Percentiles rank a stretch among this genome's conserved stretches.
Conservation (phyloP, 352 stramenopile genomes). For the Pythium sp. region DNA sequence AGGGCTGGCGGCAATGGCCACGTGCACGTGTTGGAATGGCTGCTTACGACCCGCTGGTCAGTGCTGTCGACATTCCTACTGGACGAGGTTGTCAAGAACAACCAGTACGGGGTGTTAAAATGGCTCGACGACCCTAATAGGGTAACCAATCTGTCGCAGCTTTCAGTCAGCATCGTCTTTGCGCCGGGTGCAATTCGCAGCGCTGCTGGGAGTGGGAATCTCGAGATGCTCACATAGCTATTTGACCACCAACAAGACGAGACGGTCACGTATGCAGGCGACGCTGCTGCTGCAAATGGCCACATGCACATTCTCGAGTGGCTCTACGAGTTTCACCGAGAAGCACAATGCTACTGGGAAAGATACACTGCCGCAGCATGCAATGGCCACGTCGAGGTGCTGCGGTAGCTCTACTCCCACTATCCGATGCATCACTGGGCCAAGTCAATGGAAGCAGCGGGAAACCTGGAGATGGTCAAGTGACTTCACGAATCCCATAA, state of each 20-base stretch:
- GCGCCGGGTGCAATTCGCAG: background rate
- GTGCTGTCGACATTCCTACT: background rate
- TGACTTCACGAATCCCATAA: background rate
- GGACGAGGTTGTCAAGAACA: background rate
- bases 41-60: background rate
- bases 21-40: slow-evolving; percentile 3
- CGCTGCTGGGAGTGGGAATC: slow-evolving; percentile 1
- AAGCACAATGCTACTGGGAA: background rate
- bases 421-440: background rate
- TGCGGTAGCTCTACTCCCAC: background rate
- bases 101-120: background rate
- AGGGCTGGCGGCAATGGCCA: slow-evolving; percentile 21
- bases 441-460: background rate
- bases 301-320: background rate
- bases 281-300: background rate
- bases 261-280: background rate
- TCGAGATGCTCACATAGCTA: background rate
- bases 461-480: background rate
- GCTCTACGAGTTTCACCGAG: background rate
- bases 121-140: background rate
- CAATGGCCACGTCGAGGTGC: background rate
- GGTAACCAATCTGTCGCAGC: background rate
- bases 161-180: background rate
- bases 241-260: background rate
- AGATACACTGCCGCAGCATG: background rate